A percentile compares a stretch with the other conserved stretches of the same genome.
Evolutionary conservation across 768 basidiomycete genomes (phyloP).

Genomic region (Termitomyces sp.): DNA sequence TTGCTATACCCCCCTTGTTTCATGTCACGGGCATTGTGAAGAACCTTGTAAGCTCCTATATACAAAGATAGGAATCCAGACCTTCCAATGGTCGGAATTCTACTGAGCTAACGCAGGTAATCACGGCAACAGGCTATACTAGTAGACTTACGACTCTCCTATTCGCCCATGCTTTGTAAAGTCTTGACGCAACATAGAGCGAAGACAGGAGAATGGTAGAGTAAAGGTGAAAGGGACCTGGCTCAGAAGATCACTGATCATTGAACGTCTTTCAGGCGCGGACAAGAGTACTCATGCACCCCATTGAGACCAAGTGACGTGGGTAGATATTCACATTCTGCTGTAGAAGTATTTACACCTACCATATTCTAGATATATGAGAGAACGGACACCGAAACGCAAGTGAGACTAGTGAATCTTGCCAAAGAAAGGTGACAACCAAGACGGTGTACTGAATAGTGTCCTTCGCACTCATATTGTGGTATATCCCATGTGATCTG

Average conservation of each 20-base stretch:
- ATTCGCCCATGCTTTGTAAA: slow-evolving; percentile 6
- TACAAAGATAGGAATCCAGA: slow-evolving; percentile 31
- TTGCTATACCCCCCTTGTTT: slow-evolving; percentile 30
- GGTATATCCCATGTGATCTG: no score
- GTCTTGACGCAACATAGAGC: slow-evolving; percentile 1
- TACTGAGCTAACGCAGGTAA: slow-evolving; percentile 12
- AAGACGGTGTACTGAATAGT: neutral
- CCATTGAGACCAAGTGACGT: neutral
- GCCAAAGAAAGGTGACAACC: neutral
- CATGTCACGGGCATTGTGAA: slow-evolving; percentile 22
- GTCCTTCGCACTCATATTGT: no score
- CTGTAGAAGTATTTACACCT: neutral
- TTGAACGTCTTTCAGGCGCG: neutral
- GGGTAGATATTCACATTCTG: neutral
- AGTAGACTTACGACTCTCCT: slow-evolving; percentile 1
- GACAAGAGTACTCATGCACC: neutral
- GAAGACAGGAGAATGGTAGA: neutral
- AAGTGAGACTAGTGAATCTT: neutral
- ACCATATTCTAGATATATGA: neutral
- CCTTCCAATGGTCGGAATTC: slow-evolving; percentile 31
- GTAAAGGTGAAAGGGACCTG: neutral
- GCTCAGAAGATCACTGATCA: neutral
- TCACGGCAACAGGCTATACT: neutral
- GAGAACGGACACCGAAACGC: neutral
- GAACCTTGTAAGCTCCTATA: slow-evolving; percentile 22